Evolutionary conservation across 345 rosid genomes (phyloP), one percentile per base, ranked within the genome.

Genomic region (Eutrema heterophyllum): DNA sequence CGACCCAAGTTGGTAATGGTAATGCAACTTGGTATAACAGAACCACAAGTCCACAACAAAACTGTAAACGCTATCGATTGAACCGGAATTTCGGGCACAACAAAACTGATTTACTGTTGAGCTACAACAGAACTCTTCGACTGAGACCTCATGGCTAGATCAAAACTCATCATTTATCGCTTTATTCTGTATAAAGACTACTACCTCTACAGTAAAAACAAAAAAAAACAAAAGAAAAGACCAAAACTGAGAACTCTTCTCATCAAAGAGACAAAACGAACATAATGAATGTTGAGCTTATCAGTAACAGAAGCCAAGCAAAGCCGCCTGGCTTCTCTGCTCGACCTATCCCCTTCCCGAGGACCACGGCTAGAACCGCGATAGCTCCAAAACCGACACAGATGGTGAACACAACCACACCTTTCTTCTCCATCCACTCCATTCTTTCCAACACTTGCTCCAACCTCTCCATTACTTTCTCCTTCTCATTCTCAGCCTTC

Each of bases 351-450:
- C 69, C 69, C 21, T 41, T 68, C 4, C 79, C 71, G 2, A 76
- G 52, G 39, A 56, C 52, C 71, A 70, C 66, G 6, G 71, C 80
- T 27, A 64, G 11, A 70, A 70, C 66, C 16, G 93, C 93, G 0
- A 86, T 48, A 12, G 72, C 57, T 46, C 92, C 92, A 68, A 92
- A 87, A 52, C 77, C 67, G 12, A 89, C 70, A 73, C 92, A 84
- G 59, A 83, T 74, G 9, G 86, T 54, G 77, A 91, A 92, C 50
- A 91, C 85, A 44, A 61, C 62, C 15, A 88, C 80, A 36, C 89
- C 87, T 87, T 92, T 89, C 39, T 86, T 87, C 86, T 92, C 97
- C 86, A 92, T 77, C 5, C 82, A 86, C 21, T 32, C 76, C 67
- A 89, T 88, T 78, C 82, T 83, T 53, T 78, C 83, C 75, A 4